Evolutionary conservation across 441 rosid genomes (phyloP), one percentile per base, ranked within the genome.

Genomic region (Pelargonium australe): DNA sequence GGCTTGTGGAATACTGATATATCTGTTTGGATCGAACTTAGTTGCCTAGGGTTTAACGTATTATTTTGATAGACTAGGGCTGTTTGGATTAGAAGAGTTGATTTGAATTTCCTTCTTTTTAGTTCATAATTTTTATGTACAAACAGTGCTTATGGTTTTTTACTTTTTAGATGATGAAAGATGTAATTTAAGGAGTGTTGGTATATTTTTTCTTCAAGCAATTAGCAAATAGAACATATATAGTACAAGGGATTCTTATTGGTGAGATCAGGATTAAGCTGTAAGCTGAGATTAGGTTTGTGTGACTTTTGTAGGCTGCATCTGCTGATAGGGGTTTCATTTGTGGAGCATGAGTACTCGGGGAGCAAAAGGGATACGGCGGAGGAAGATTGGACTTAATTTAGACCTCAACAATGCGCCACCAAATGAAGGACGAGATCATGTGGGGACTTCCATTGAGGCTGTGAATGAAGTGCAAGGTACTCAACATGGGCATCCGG

Each of bases 331-430:
- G 31, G 70, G 47, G 49, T 63, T 49, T 63, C 51, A 8, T 44
- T 49, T 44, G 28, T 66, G 25, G 68, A 78, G 43, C 47, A 94
- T 95, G 99, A 91, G 84, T 78, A 49, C 79, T 66, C 86, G 77
- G 72, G 83, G 82, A 64, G 68, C 40, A 78, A 79, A 89, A 67
- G 89, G 81, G 43, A 77, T 75, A 69, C 82, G 90, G 55, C 79
- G 89, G 72, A 86, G 92, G 79, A 91, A 85, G 81, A 65, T 82
- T 1, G 65, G 71, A 76, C 77, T 78, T 68, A 96, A 89, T 79
- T 83, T 95, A 14, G 78, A 75, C 57, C 74, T 75, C 64, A 75
- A 75, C 62, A 88, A 84, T 67, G 81, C 49, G 25, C 86, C 86
- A 25, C 91, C 92, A 1, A 63, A 31, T 78, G 96, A 85, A 75